Conservation (phyloP, 163 green algal genomes). For the Chlorella variabilis region DNA sequence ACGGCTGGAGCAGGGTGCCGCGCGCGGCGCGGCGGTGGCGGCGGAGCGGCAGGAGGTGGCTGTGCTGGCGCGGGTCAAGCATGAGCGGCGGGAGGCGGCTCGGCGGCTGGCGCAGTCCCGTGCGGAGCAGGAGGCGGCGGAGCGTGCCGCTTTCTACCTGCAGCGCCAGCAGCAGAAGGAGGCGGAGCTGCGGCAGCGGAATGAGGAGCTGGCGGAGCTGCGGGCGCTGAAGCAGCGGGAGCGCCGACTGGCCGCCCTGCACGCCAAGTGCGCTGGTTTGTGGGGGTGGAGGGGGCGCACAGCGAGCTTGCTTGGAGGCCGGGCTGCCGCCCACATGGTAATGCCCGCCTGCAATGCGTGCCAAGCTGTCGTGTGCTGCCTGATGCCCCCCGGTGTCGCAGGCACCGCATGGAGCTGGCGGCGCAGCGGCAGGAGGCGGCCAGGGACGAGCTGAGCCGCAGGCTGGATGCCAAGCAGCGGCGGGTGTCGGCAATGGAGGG, state of each 20-base stretch:
- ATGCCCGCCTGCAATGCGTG: background rate
- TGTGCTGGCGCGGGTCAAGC: constrained; percentile 16
- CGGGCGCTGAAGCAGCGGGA: constrained; percentile 46
- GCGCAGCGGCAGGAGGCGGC: constrained; percentile 20
- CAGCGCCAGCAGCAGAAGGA: constrained; percentile 56
- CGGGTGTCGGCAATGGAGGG: constrained; percentile 9
- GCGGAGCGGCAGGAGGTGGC: constrained; percentile 41
- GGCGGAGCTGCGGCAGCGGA: constrained; percentile 47
- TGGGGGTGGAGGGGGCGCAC: background rate
- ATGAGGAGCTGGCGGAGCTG: constrained; percentile 53
- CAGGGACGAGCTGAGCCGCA: background rate
- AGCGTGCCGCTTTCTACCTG: constrained; percentile 3
- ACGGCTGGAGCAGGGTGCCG: constrained; percentile 38
- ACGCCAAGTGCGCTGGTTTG: constrained; percentile 21
- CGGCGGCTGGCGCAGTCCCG: background rate
- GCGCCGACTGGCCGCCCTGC: constrained; percentile 13
- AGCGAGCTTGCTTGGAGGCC: background rate
- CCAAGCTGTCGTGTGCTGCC: too few species aligned
- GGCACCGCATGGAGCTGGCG: constrained; percentile 42
- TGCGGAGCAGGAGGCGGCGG: constrained; percentile 4
- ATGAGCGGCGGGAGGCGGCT: constrained; percentile 15
- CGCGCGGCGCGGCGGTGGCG: background rate
- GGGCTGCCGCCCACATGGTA: background rate
- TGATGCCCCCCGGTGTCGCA: too few species aligned
- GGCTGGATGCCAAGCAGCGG: background rate